These are phyloP conservation scores for Neurospora sp. DNA, from an alignment of 2,329 filamentous ascomycete genomes.

Conservation along the genomic window DNA sequence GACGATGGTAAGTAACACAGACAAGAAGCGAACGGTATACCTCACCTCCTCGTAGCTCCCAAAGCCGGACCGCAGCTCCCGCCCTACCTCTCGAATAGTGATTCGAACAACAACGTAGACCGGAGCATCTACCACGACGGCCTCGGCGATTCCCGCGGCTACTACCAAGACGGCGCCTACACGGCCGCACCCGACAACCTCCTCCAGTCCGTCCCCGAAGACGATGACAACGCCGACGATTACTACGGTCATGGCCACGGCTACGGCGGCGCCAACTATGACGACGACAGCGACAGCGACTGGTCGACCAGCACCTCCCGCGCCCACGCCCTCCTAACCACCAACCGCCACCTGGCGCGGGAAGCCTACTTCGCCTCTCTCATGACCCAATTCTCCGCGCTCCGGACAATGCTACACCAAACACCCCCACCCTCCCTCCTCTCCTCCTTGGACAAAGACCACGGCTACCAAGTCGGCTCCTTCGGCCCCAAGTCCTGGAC, in stretches of 20 bases:
- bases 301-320: slow-evolving; percentile 10
- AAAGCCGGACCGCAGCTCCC: slow-evolving; percentile 43
- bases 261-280: slow-evolving; percentile 14
- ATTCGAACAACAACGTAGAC: slow-evolving; percentile 19
- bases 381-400: slow-evolving; percentile 50
- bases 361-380: slow-evolving; percentile 60
- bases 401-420: slow-evolving; percentile 52
- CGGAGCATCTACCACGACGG: slow-evolving; percentile 38
- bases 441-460: slow-evolving; percentile 36
- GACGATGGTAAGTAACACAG: slow-evolving; percentile 45
- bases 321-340: slow-evolving; percentile 17
- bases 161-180: slow-evolving; percentile 73
- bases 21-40: slow-evolving; percentile 65
- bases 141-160: slow-evolving; percentile 47
- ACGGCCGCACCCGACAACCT: slow-evolving; percentile 44
- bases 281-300: slow-evolving; percentile 19
- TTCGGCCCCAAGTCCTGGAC: slow-evolving; percentile 41
- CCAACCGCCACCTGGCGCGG: slow-evolving; percentile 35
- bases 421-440: slow-evolving; percentile 44
- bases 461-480: slow-evolving; percentile 46
- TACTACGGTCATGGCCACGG: neutral
- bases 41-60: slow-evolving; percentile 59
- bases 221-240: neutral
- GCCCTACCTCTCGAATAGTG: slow-evolving; percentile 23
- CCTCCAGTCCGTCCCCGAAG: slow-evolving; percentile 13